phyloP scores from a whole-genome alignment of 2,329 filamentous ascomycete genomes.

The Aspergillus phoenicis region DNA sequence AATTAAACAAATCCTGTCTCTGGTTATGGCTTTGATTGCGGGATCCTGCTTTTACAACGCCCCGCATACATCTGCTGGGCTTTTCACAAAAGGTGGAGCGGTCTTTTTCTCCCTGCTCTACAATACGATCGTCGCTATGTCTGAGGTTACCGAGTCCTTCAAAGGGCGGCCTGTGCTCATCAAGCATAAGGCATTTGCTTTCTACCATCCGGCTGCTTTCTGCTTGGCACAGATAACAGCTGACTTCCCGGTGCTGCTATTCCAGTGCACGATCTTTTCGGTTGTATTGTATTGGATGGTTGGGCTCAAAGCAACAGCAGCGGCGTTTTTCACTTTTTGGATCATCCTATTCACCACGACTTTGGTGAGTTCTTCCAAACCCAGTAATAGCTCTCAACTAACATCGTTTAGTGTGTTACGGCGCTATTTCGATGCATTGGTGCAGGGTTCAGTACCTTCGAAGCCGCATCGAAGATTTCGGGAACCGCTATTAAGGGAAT shows the following conservation, averaged over 20 bases:
- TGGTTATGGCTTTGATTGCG: constrained; percentile 62
- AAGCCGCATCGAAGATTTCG: constrained; percentile 57
- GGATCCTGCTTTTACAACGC: constrained; percentile 70
- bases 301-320: constrained; percentile 54
- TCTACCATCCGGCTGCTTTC: constrained; percentile 55
- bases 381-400: constrained; percentile 11
- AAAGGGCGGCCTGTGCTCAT: constrained; percentile 59
- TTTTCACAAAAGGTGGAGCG: constrained; percentile 65
- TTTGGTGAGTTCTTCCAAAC: constrained; percentile 43
- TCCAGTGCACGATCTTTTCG: constrained; percentile 60
- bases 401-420: constrained; percentile 50
- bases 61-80: constrained; percentile 56
- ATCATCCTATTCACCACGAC: constrained; percentile 51
- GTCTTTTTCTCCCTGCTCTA: constrained; percentile 65
- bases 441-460: constrained; percentile 57
- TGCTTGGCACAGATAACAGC: constrained; percentile 43
- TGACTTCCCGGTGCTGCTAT: constrained; percentile 56
- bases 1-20: constrained; percentile 61
- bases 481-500: constrained; percentile 33
- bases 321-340: constrained; percentile 63
- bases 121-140: constrained; percentile 62
- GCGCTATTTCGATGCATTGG: constrained; percentile 58
- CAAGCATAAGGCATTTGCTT: constrained; percentile 61
- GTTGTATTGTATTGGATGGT: constrained; percentile 65
- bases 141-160: constrained; percentile 66